Conservation (phyloP, 2,329 filamentous ascomycete genomes). For the Coleophoma eucalyptorum region DNA sequence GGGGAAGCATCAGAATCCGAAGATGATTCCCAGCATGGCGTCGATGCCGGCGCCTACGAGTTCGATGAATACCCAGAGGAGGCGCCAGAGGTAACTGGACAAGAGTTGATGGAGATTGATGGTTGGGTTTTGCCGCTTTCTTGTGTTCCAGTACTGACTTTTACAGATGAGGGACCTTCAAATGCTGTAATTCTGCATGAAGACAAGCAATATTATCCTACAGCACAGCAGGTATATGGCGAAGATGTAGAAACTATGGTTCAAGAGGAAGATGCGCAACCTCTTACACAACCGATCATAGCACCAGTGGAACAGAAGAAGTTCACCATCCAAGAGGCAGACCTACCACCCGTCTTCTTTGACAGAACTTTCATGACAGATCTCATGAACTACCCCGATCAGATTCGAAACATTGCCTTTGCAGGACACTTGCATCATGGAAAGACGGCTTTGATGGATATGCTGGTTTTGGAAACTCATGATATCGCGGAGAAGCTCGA, state of each 20-base stretch:
- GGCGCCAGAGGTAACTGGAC: constrained; percentile 60
- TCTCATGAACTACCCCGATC: constrained; percentile 92
- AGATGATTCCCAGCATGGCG: constrained; percentile 75
- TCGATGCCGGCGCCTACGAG: constrained; percentile 71
- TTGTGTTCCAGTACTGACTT: constrained; percentile 19
- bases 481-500: constrained; percentile 77
- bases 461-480: constrained; percentile 94
- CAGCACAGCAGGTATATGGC: constrained; percentile 94
- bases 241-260: constrained; percentile 92
- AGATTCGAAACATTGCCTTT: constrained; percentile 88
- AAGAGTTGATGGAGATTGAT: constrained; percentile 93
- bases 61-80: constrained; percentile 71
- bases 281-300: constrained; percentile 87
- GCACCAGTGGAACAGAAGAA: constrained; percentile 92
- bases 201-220: constrained; percentile 99
- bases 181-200: constrained; percentile 98
- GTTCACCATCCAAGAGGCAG: constrained; percentile 88
- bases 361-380: constrained; percentile 91
- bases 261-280: constrained; percentile 95
- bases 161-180: constrained; percentile 73
- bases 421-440: constrained; percentile 94
- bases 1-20: constrained; percentile 89
- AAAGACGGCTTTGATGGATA: constrained; percentile 98
- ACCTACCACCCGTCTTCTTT: constrained; percentile 85
- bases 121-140: constrained; percentile 41